Conservation (phyloP, 2,329 filamentous ascomycete species). For the Cytospora leucostoma region DNA sequence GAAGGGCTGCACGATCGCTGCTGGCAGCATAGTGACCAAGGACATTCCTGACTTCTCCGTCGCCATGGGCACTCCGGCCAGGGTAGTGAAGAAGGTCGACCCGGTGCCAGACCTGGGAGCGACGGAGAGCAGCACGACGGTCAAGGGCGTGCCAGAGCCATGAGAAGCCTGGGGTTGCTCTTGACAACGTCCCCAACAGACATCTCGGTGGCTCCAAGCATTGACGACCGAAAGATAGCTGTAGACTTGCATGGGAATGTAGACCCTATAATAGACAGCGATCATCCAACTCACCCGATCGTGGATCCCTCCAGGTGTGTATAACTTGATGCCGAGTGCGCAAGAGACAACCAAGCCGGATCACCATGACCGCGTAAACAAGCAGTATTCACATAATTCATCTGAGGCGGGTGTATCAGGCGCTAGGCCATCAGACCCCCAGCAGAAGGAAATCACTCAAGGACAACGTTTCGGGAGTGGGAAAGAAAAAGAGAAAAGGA, state of each 20-base stretch:
- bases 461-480: too few species aligned
- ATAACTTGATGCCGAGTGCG: too few species aligned
- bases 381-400: too few species aligned
- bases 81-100: conserved; percentile 50
- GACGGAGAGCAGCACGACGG: background rate
- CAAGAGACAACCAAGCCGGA: too few species aligned
- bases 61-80: conserved; percentile 51
- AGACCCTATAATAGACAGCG: background rate
- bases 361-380: too few species aligned
- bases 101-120: conserved; percentile 38
- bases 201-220: background rate
- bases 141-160: conserved; percentile 12
- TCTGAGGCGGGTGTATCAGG: too few species aligned
- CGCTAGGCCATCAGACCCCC: too few species aligned
- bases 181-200: too few species aligned
- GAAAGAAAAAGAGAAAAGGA: too few species aligned
- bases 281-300: background rate
- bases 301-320: background rate
- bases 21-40: conserved; percentile 52
- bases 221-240: background rate
- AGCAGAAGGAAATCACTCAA: too few species aligned
- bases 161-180: background rate
- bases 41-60: conserved; percentile 51
- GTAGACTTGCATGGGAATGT: background rate
- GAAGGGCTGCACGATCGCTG: conserved; percentile 52